Evolutionary conservation across 805 yeast species (phyloP).

Genomic region (Suhomyces sp.): DNA sequence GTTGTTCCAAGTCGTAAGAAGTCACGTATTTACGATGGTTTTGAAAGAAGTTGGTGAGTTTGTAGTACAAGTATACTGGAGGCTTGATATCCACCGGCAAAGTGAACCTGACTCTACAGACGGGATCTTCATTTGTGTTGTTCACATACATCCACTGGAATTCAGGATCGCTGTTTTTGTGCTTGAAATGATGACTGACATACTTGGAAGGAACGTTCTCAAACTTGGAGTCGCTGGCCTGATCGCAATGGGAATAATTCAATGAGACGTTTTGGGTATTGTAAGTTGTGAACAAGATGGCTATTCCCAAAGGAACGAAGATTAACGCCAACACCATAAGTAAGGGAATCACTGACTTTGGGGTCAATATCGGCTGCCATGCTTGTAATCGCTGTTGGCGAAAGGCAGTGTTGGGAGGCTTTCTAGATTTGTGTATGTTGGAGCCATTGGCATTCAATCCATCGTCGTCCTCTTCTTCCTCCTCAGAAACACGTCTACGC

Average conservation of each 20-base stretch:
- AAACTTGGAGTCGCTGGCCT: conserved; percentile 35
- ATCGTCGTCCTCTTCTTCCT: conserved; percentile 17
- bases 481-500: conserved; percentile 25
- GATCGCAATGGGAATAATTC: conserved; percentile 71
- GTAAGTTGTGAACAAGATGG: conserved; percentile 72
- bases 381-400: conserved; percentile 71
- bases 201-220: conserved; percentile 57
- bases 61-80: conserved; percentile 77
- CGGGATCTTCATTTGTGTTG: conserved; percentile 36
- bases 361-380: conserved; percentile 87
- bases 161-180: conserved; percentile 32
- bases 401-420: conserved; percentile 66
- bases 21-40: conserved; percentile 93
- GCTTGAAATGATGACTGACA: conserved; percentile 59
- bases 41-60: conserved; percentile 86
- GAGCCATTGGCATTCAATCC: conserved; percentile 5
- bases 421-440: conserved; percentile 32
- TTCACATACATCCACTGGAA: conserved; percentile 64
- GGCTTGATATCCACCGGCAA: conserved; percentile 67
- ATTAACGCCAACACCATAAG: conserved; percentile 69
- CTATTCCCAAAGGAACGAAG: conserved; percentile 90
- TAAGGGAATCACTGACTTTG: conserved; percentile 85
- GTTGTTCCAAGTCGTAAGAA: conserved; percentile 75
- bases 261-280: conserved; percentile 72
- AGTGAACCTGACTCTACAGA: conserved; percentile 69